Percentiles rank a stretch among this genome's conserved stretches.
Evolutionary conservation across 176 grass and related monocot species (phyloP).

Genomic region (Phoenix roebelenii): DNA sequence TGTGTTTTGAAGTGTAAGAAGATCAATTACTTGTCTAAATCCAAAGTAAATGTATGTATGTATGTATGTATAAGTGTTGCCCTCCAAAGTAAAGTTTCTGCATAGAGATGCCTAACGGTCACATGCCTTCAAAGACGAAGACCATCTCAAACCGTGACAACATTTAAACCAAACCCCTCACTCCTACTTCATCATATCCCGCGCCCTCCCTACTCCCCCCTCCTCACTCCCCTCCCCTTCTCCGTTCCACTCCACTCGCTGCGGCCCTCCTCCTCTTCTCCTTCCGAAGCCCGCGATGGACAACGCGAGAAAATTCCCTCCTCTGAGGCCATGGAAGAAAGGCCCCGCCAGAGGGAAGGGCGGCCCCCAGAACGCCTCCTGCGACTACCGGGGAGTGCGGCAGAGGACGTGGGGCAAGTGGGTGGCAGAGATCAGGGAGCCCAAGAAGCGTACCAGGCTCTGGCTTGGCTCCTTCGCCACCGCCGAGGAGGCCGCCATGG

Average conservation of each 20-base stretch:
- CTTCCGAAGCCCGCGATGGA: slow-evolving; percentile 23
- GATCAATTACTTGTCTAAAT: no score
- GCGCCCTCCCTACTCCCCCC: slow-evolving; percentile 2
- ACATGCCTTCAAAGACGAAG: slow-evolving; percentile 23
- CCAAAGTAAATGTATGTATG: no score
- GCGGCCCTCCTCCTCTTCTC: not conserved
- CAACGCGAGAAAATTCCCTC: slow-evolving; percentile 35
- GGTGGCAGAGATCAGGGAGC: slow-evolving; percentile 86
- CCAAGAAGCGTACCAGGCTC: slow-evolving; percentile 66
- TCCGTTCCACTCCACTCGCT: not conserved
- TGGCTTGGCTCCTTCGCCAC: slow-evolving; percentile 87
- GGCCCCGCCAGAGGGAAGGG: slow-evolving; percentile 72
- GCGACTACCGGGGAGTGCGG: slow-evolving; percentile 77
- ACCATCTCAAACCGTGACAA: slow-evolving; percentile 45
- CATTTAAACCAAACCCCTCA: slow-evolving; percentile 44
- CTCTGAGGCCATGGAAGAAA: slow-evolving; percentile 76
- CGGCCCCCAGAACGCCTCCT: slow-evolving; percentile 64
- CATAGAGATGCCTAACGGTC: slow-evolving; percentile 59
- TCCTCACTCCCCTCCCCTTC: not conserved
- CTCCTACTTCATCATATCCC: slow-evolving; percentile 26
- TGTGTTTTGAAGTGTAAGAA: no score
- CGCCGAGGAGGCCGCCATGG: slow-evolving; percentile 76
- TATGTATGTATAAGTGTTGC: no score
- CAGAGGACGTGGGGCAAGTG: slow-evolving; percentile 88
- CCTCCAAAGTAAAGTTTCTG: not conserved